Conservation (phyloP, 2,329 filamentous ascomycete genomes). For the Fusarium secorum region DNA sequence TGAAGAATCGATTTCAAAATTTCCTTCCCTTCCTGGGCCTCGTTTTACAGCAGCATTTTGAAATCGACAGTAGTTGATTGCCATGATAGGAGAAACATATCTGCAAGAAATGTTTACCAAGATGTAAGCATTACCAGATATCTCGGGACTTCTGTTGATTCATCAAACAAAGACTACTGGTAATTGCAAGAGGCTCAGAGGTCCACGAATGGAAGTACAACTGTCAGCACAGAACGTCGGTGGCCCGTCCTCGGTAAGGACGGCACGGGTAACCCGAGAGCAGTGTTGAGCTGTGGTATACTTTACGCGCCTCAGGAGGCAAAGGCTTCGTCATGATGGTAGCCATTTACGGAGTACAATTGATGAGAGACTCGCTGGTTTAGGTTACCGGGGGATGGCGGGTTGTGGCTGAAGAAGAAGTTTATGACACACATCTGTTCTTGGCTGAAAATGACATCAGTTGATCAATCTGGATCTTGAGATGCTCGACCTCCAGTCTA, state of each 20-base stretch:
- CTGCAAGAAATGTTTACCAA: background rate
- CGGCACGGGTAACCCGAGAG: background rate
- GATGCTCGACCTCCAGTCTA: background rate
- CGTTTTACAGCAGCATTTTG: background rate
- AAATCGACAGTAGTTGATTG: background rate
- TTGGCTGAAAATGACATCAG: conserved; percentile 8
- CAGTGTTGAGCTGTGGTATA: background rate
- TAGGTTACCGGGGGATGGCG: background rate
- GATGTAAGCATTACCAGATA: background rate
- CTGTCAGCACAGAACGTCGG: background rate
- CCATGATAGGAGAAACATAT: background rate
- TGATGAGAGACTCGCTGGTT: background rate
- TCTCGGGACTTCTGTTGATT: background rate
- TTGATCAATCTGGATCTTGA: background rate
- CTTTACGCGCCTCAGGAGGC: background rate
- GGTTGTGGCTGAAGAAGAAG: background rate
- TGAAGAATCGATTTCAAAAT: background rate
- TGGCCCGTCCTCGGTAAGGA: background rate
- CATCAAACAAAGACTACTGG: background rate
- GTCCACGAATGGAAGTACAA: background rate
- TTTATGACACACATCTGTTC: background rate
- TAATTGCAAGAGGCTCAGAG: background rate
- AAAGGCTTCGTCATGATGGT: background rate
- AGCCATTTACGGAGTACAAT: background rate
- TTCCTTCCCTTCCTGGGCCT: background rate